A percentile compares a stretch with the other conserved stretches of the same genome.
phyloP scores from a whole-genome alignment of 108 stramenopile species.

The Cyclotella choctawhatcheeana region DNA sequence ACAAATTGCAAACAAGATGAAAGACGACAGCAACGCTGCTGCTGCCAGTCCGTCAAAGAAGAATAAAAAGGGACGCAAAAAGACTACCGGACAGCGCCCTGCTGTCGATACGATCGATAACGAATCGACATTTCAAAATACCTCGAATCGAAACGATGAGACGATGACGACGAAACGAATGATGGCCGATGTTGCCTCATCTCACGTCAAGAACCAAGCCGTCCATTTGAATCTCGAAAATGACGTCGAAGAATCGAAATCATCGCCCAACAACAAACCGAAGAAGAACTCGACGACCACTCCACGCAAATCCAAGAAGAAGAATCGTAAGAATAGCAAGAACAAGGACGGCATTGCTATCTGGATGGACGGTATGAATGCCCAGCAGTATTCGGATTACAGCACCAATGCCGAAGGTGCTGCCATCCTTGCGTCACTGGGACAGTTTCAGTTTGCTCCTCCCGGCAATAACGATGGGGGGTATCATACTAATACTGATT shows the following conservation, averaged over 20 bases:
- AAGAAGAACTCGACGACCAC: not conserved
- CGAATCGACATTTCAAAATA: no score
- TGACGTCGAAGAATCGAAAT: not conserved
- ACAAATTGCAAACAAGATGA: not conserved
- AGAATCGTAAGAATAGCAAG: not conserved
- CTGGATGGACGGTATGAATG: not conserved
- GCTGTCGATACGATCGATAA: not conserved
- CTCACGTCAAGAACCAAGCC: not conserved
- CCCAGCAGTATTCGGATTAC: not conserved
- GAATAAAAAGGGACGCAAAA: slow-evolving; percentile 4
- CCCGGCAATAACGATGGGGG: not conserved
- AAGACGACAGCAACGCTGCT: not conserved
- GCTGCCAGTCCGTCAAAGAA: not conserved
- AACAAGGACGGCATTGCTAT: not conserved
- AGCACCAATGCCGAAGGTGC: slow-evolving; percentile 27
- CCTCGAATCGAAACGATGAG: no score
- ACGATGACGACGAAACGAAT: no score
- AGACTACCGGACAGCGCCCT: not conserved
- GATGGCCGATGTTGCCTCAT: no score
- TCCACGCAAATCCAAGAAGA: slow-evolving; percentile 23
- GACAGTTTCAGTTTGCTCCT: slow-evolving; percentile 4
- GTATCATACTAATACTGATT: not conserved
- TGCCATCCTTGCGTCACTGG: slow-evolving; percentile 23
- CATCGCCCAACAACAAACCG: not conserved
- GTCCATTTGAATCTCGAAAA: not conserved